phyloP scores from a whole-genome alignment of 2,329 filamentous ascomycete genomes.

The Chrysosporium queenslandicum region DNA sequence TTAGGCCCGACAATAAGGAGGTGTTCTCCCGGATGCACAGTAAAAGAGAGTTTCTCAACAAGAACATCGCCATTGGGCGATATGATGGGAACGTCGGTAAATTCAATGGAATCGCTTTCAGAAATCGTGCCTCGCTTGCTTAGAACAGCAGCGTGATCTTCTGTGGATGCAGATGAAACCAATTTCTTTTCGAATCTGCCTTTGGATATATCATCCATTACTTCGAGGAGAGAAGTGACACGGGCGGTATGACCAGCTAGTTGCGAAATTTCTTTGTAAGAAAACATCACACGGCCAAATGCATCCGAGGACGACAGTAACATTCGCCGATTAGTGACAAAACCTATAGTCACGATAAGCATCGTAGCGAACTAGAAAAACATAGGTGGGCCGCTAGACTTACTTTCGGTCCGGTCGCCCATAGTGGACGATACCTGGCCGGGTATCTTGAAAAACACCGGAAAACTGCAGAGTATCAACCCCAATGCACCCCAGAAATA shows the following conservation, averaged over 20 bases:
- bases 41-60: slow-evolving; percentile 74
- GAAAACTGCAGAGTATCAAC: slow-evolving; percentile 81
- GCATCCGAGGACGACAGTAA: slow-evolving; percentile 88
- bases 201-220: slow-evolving; percentile 84
- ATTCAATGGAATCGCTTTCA: slow-evolving; percentile 75
- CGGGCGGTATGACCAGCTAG: slow-evolving; percentile 90
- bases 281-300: slow-evolving; percentile 94
- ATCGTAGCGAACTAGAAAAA: neutral
- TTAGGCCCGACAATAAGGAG: slow-evolving; percentile 93
- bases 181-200: slow-evolving; percentile 95
- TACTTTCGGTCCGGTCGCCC: slow-evolving; percentile 50
- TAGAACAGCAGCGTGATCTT: slow-evolving; percentile 73
- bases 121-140: slow-evolving; percentile 69
- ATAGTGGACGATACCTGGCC: slow-evolving; percentile 49
- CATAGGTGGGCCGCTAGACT: slow-evolving; percentile 19
- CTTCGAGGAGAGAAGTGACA: slow-evolving; percentile 77
- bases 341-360: slow-evolving; percentile 43
- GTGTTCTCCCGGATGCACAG: slow-evolving; percentile 75
- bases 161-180: slow-evolving; percentile 74
- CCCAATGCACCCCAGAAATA: slow-evolving; percentile 97
- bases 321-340: slow-evolving; percentile 89
- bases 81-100: slow-evolving; percentile 84
- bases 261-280: slow-evolving; percentile 94
- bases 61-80: slow-evolving; percentile 94
- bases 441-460: slow-evolving; percentile 89